Evolutionary conservation across 176 grass and related monocot species (phyloP).

Genomic region (Pontederia crassipes): DNA sequence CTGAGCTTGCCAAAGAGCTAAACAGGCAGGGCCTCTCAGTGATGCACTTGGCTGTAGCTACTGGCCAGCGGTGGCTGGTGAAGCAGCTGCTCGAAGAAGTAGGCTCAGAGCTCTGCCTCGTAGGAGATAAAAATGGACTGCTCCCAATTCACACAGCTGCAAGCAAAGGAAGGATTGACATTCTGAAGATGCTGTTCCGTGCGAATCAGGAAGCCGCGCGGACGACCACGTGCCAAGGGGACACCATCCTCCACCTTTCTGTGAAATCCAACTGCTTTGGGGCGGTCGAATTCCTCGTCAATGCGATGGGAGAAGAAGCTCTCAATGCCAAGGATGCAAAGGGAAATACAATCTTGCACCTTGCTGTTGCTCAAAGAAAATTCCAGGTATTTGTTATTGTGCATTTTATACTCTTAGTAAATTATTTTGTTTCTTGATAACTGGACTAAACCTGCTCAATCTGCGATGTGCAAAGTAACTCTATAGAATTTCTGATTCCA

Average conservation of each 20-base stretch:
- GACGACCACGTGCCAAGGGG: background rate
- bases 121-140: slow-evolving; percentile 1
- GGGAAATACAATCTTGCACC: slow-evolving; percentile 14
- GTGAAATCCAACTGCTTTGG: slow-evolving; percentile 9
- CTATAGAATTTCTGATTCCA: too few relatives aligned
- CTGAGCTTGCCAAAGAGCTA: too few relatives aligned
- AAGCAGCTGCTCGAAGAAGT: background rate
- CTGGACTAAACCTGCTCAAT: background rate
- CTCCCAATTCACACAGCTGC: slow-evolving; percentile 9
- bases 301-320: background rate
- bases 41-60: too few relatives aligned
- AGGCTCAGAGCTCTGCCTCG: background rate
- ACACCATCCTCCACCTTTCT: slow-evolving; percentile 7
- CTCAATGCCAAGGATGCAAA: slow-evolving; percentile 9
- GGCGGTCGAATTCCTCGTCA: background rate
- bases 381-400: background rate
- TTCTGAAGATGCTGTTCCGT: background rate
- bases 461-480: too few relatives aligned
- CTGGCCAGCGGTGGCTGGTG: too few relatives aligned
- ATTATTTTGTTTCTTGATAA: background rate
- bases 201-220: background rate
- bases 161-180: background rate
- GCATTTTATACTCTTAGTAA: background rate
- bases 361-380: slow-evolving; percentile 8
- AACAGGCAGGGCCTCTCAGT: too few relatives aligned